Evolutionary conservation across 2,329 filamentous ascomycete genomes (phyloP).

Genomic region (Cucurbitaria berberidis): DNA sequence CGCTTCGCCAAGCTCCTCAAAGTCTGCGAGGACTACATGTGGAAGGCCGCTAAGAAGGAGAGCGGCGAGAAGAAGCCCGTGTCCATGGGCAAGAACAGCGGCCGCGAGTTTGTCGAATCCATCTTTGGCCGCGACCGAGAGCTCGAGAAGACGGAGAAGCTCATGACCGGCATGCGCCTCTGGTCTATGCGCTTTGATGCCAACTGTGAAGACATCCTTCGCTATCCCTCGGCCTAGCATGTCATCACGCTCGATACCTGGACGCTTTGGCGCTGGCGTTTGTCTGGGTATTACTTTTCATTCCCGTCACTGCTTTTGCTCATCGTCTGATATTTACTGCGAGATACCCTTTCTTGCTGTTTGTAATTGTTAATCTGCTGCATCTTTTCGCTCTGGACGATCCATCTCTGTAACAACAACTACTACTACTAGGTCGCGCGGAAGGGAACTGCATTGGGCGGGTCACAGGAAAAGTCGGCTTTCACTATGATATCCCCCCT

Average conservation of each 20-base stretch:
- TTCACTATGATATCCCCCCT: constrained; percentile 47
- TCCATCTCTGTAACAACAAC: constrained; percentile 45
- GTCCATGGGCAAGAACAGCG: constrained; percentile 85
- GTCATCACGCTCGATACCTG: constrained; percentile 17
- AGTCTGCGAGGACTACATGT: constrained; percentile 92
- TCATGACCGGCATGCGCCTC: constrained; percentile 85
- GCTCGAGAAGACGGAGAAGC: constrained; percentile 85
- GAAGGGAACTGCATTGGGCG: constrained; percentile 42
- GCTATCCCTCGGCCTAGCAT: constrained; percentile 53
- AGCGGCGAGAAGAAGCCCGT: constrained; percentile 65
- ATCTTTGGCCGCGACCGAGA: constrained; percentile 93
- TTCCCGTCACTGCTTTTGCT: constrained; percentile 25
- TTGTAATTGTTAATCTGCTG: constrained; percentile 46
- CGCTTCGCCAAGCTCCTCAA: constrained; percentile 88
- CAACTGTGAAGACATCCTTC: constrained; percentile 90
- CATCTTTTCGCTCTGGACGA: constrained; percentile 41
- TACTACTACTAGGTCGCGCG: constrained; percentile 30
- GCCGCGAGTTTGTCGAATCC: constrained; percentile 93
- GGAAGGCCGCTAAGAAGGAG: constrained; percentile 79
- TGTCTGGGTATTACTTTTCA: constrained; percentile 27
- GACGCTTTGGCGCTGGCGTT: constrained; percentile 37
- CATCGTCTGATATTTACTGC: constrained; percentile 43
- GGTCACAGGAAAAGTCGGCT: constrained; percentile 47
- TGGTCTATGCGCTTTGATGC: constrained; percentile 96
- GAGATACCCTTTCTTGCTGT: constrained; percentile 50